Evolutionary conservation across 78 protist species (phyloP).

Genomic region (Dictyostelium capitatum): DNA sequence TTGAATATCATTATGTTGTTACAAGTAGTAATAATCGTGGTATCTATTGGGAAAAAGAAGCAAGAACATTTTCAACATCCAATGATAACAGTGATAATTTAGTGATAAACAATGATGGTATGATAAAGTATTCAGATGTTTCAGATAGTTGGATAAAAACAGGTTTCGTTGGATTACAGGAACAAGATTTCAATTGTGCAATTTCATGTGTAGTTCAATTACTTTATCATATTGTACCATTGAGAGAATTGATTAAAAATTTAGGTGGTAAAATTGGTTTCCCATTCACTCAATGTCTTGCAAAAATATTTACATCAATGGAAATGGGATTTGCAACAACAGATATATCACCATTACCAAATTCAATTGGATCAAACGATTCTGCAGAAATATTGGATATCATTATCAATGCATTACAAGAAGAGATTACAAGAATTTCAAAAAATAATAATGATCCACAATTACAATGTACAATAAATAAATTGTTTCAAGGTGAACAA

Average conservation of each 20-base stretch:
- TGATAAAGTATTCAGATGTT: constrained; percentile 36
- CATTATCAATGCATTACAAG: background rate
- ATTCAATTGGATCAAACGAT: constrained; percentile 57
- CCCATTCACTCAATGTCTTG: constrained; percentile 68
- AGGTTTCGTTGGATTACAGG: constrained; percentile 61
- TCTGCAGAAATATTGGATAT: constrained; percentile 58
- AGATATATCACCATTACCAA: constrained; percentile 52
- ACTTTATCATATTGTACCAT: constrained; percentile 39
- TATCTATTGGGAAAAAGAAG: constrained; percentile 76
- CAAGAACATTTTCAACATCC: constrained; percentile 45
- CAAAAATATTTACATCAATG: constrained; percentile 67
- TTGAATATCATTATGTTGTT: constrained; percentile 65
- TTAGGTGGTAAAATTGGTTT: constrained; percentile 74
- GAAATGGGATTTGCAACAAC: constrained; percentile 71
- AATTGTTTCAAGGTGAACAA: constrained; percentile 57
- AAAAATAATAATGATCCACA: constrained; percentile 2
- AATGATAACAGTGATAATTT: constrained; percentile 14
- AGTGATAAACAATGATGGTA: constrained; percentile 59
- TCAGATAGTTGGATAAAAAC: constrained; percentile 49
- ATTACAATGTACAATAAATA: background rate
- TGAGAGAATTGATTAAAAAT: constrained; percentile 35
- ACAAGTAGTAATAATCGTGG: constrained; percentile 56
- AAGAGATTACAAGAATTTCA: constrained; percentile 56
- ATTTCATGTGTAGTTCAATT: constrained; percentile 46
- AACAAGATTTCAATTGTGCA: constrained; percentile 46